phyloP scores from a whole-genome alignment of 2,329 filamentous ascomycete species.

The Cladophialophora carrionii region DNA sequence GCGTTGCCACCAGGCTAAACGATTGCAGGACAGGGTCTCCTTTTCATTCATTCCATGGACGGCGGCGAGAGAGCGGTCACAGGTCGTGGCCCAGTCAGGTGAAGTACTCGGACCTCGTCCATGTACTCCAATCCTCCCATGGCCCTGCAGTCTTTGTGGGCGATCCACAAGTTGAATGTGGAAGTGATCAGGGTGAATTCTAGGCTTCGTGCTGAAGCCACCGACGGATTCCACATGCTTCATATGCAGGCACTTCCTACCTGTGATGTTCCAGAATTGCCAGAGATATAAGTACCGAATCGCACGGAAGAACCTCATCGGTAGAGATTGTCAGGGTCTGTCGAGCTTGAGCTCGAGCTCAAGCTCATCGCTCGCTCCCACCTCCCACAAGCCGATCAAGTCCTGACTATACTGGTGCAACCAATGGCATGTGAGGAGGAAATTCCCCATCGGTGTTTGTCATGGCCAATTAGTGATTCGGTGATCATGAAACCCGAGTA shows the following conservation, averaged over 20 bases:
- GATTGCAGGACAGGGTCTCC: background rate
- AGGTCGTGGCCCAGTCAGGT: background rate
- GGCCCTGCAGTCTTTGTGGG: background rate
- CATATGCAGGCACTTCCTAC: background rate
- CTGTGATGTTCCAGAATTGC: background rate
- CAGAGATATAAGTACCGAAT: background rate
- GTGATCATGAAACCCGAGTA: constrained; percentile 13
- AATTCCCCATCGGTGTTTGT: background rate
- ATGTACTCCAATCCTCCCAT: background rate
- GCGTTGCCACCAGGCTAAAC: background rate
- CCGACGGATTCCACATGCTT: background rate
- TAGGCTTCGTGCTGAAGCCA: background rate
- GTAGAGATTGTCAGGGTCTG: background rate
- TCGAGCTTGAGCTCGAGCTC: background rate
- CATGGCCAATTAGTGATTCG: constrained; percentile 7
- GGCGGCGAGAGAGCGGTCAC: background rate
- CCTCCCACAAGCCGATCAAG: background rate
- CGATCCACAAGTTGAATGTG: background rate
- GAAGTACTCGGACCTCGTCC: background rate
- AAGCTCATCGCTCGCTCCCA: background rate
- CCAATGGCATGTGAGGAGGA: background rate
- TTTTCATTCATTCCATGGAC: background rate
- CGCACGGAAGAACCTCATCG: background rate
- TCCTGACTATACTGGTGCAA: background rate
- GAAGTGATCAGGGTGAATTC: background rate